Evolutionary conservation across 768 basidiomycete genomes (phyloP).

Genomic region (Tephrocybe sp.): DNA sequence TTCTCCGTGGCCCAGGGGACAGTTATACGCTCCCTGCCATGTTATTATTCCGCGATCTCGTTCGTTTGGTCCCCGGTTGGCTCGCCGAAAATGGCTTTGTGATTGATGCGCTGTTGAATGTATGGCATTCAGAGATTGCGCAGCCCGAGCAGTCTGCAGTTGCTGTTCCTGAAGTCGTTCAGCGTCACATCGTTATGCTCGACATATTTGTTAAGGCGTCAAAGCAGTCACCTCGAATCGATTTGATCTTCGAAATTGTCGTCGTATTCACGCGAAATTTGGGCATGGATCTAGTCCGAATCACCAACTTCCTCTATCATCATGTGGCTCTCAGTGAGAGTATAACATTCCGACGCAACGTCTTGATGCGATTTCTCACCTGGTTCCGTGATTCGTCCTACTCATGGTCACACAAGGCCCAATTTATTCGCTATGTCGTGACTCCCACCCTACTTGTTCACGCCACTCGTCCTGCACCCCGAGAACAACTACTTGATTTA

Average conservation of each 20-base stretch:
- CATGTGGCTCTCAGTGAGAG: constrained; percentile 79
- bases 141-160: constrained; percentile 42
- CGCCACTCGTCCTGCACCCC: constrained; percentile 51
- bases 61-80: constrained; percentile 68
- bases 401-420: constrained; percentile 76
- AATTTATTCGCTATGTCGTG: constrained; percentile 78
- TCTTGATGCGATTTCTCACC: constrained; percentile 80
- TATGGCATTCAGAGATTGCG: constrained; percentile 66
- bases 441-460: constrained; percentile 85
- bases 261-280: constrained; percentile 77
- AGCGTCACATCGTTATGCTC: constrained; percentile 65
- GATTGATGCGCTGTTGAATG: constrained; percentile 65
- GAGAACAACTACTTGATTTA: constrained; percentile 65
- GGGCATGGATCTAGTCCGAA: constrained; percentile 76
- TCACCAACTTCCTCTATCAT: constrained; percentile 83
- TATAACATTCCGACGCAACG: constrained; percentile 71
- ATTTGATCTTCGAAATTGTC: constrained; percentile 87
- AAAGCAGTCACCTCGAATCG: constrained; percentile 72
- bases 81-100: constrained; percentile 64
- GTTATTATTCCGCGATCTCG: constrained; percentile 75
- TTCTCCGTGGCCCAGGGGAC: constrained; percentile 50
- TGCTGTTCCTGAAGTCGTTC: constrained; percentile 49
- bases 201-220: constrained; percentile 77
- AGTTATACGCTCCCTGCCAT: constrained; percentile 67
- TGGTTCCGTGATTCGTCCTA: constrained; percentile 73